Percentiles rank a stretch among this genome's conserved stretches.
Conservation (phyloP, 2,329 filamentous ascomycete species). For the Fusarium clavum region DNA sequence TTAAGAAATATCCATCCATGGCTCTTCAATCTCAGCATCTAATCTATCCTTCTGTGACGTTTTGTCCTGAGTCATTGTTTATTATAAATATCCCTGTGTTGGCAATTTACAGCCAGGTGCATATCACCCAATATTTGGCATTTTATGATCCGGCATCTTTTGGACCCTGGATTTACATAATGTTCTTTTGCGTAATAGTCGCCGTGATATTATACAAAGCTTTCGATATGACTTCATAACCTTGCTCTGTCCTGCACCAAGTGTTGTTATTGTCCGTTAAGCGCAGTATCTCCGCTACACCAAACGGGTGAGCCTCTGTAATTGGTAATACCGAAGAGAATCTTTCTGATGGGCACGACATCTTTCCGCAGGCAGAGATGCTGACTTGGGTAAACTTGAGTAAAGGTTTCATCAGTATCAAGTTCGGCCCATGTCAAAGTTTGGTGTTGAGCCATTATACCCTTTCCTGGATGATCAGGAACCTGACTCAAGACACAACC, state of each 20-base stretch:
- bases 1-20: constrained; percentile 1
- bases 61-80: background rate
- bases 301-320: constrained; percentile 20
- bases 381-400: background rate
- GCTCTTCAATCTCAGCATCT: background rate
- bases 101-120: background rate
- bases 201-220: background rate
- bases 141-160: background rate
- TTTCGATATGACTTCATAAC: constrained; percentile 6
- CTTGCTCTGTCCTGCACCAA: background rate
- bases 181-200: background rate
- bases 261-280: constrained; percentile 17
- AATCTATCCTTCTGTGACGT: background rate
- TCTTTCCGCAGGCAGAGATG: constrained; percentile 7
- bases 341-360: constrained; percentile 6
- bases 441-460: constrained; percentile 14
- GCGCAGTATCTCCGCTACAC: constrained; percentile 27
- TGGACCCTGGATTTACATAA: background rate
- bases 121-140: background rate
- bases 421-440: background rate
- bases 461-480: background rate
- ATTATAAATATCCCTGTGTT: background rate
- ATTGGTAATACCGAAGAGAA: constrained; percentile 16
- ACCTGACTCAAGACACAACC: background rate
- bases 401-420: background rate